phyloP scores from a whole-genome alignment of 2,329 filamentous ascomycete species.

The Grosmannia huntii region DNA sequence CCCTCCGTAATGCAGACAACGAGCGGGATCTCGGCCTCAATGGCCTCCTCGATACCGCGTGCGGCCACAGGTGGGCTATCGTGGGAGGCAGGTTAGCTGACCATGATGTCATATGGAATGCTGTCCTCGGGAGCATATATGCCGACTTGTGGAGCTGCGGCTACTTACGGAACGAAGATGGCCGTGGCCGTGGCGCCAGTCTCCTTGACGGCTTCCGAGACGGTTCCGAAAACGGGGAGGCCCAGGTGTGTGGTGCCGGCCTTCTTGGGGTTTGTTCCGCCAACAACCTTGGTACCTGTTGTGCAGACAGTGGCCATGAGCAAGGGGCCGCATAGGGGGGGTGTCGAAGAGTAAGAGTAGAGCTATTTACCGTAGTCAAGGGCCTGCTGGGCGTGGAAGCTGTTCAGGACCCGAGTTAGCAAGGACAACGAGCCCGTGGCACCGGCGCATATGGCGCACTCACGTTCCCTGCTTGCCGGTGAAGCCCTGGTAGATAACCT shows the following conservation, averaged over 20 bases:
- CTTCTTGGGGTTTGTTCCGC: constrained; percentile 98
- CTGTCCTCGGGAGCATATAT: neutral
- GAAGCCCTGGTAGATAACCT: constrained; percentile 94
- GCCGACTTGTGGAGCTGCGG: neutral
- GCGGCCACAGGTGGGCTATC: constrained; percentile 77
- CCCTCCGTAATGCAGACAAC: constrained; percentile 98
- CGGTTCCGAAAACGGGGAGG: constrained; percentile 84
- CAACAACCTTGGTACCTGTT: constrained; percentile 87
- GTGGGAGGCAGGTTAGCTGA: neutral
- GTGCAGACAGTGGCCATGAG: neutral
- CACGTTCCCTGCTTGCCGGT: constrained; percentile 94
- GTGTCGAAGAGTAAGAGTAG: constrained; percentile 2
- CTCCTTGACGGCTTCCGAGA: constrained; percentile 77
- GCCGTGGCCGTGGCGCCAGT: constrained; percentile 84
- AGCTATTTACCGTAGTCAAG: constrained; percentile 92
- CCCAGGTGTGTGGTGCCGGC: constrained; percentile 81
- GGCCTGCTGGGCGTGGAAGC: constrained; percentile 94
- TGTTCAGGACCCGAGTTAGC: constrained; percentile 23
- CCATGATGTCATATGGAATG: neutral
- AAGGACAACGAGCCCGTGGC: neutral
- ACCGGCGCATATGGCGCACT: constrained; percentile 32
- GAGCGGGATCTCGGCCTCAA: constrained; percentile 82
- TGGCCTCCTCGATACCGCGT: constrained; percentile 91
- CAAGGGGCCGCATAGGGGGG: neutral
- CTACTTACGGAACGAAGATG: constrained; percentile 81